Evolutionary conservation across 2,329 filamentous ascomycete genomes (phyloP).

Genomic region (Huntiella bhutanensis): DNA sequence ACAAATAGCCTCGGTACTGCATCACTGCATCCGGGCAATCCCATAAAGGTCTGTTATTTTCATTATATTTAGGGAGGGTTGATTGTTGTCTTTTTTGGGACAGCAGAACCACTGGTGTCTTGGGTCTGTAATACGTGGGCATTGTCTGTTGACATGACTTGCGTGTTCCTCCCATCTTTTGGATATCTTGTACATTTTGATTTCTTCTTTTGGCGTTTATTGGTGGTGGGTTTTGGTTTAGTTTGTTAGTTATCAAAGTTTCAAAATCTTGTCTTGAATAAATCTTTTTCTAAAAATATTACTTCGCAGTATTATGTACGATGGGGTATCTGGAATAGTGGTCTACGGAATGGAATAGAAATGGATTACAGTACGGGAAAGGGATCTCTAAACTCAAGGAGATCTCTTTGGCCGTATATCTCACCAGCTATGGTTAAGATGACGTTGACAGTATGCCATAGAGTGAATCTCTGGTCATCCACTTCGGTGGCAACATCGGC

Average conservation of each 20-base stretch:
- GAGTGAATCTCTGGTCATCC: slow-evolving; percentile 26
- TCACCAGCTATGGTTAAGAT: slow-evolving; percentile 76
- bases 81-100: no score
- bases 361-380: slow-evolving; percentile 20
- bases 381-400: slow-evolving; percentile 55
- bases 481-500: slow-evolving; percentile 17
- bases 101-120: no score
- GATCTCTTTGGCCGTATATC: slow-evolving; percentile 72
- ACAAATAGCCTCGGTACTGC: no score
- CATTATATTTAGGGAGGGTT: not conserved
- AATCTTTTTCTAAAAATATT: no score
- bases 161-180: not conserved
- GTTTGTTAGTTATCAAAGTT: no score
- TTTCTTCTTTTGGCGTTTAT: not conserved
- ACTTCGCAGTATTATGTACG: no score
- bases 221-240: not conserved
- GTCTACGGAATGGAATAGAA: no score
- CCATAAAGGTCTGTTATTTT: not conserved
- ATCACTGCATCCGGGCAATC: not conserved
- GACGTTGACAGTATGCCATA: slow-evolving; percentile 71
- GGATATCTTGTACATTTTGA: not conserved
- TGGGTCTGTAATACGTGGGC: no score
- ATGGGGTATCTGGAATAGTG: no score
- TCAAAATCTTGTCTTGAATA: no score
- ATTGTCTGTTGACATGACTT: not conserved